phyloP scores from a whole-genome alignment of 495 filamentous ascomycete species.

The Lophiotrema nucula region DNA sequence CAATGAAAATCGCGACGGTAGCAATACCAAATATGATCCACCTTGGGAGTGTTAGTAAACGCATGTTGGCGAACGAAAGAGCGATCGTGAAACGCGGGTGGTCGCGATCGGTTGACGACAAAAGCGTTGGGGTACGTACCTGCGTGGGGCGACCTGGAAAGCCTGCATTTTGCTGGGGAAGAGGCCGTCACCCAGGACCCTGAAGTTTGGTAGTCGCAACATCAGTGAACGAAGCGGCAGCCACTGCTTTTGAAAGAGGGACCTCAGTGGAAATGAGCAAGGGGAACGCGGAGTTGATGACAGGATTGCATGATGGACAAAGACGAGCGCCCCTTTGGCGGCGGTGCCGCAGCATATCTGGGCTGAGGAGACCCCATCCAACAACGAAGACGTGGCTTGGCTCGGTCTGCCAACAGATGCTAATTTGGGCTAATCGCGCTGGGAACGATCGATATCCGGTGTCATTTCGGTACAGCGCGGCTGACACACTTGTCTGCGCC shows the following conservation, averaged over 20 bases:
- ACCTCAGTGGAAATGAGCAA: background rate
- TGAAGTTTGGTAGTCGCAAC: conserved; percentile 14
- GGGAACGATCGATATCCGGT: background rate
- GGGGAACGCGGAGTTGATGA: background rate
- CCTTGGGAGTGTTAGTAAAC: conserved; percentile 1
- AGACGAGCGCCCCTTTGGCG: background rate
- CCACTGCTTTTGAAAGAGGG: background rate
- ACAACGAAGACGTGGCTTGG: background rate
- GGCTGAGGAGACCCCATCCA: background rate
- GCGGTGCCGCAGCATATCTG: background rate
- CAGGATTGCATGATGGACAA: conserved; percentile 2
- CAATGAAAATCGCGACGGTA: conserved; percentile 9
- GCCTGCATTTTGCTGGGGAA: conserved; percentile 11
- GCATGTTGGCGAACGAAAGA: background rate
- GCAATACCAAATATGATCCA: conserved; percentile 12
- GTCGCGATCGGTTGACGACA: background rate
- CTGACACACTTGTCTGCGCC: background rate
- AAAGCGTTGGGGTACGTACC: conserved; percentile 5
- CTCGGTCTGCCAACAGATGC: background rate
- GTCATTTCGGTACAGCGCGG: background rate
- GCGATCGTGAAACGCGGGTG: background rate
- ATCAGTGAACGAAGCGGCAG: conserved; percentile 1
- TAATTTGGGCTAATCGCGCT: background rate
- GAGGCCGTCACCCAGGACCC: background rate
- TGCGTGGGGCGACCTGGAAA: conserved; percentile 15